Evolutionary conservation across 1,284 basidiomycete species (phyloP).

Genomic region (Bjerkandera adusta): DNA sequence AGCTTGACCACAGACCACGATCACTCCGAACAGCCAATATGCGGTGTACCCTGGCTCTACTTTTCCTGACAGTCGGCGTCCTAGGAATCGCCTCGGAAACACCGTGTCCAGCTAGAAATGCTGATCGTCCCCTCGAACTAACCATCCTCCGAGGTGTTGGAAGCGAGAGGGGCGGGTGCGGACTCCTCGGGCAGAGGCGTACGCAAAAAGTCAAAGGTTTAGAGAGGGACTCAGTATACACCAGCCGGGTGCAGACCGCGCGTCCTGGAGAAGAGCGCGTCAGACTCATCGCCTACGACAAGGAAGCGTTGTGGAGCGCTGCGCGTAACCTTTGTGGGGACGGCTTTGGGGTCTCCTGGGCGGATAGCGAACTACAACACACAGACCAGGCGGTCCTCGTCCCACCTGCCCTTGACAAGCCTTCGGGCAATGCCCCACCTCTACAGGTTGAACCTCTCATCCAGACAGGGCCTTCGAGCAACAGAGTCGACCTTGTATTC

Average conservation of each 20-base stretch:
- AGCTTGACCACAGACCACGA: no score
- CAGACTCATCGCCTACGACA: constrained; percentile 19
- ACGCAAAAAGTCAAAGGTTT: constrained; percentile 21
- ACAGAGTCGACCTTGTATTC: constrained; percentile 77
- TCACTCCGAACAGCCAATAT: no score
- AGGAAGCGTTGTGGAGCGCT: constrained; percentile 18
- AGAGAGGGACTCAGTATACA: constrained; percentile 8
- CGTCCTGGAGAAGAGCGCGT: constrained; percentile 21
- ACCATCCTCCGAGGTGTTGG: constrained; percentile 22
- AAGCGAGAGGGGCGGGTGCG: constrained; percentile 18
- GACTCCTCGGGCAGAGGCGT: constrained; percentile 16
- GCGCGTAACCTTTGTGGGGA: constrained; percentile 20
- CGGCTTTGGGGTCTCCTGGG: not conserved
- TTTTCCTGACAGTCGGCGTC: no score
- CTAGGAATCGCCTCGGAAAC: no score
- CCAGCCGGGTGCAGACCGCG: constrained; percentile 1
- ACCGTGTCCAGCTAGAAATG: no score
- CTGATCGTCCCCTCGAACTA: constrained; percentile 20
- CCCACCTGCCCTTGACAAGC: no score
- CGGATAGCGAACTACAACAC: not conserved
- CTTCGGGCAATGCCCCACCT: constrained; percentile 31
- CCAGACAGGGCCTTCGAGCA: constrained; percentile 57
- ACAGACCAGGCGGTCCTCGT: not conserved
- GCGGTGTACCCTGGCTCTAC: no score
- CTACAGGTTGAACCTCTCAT: constrained; percentile 59